phyloP scores from a whole-genome alignment of 75 land plant genomes.

The Pinus albicaulis region DNA sequence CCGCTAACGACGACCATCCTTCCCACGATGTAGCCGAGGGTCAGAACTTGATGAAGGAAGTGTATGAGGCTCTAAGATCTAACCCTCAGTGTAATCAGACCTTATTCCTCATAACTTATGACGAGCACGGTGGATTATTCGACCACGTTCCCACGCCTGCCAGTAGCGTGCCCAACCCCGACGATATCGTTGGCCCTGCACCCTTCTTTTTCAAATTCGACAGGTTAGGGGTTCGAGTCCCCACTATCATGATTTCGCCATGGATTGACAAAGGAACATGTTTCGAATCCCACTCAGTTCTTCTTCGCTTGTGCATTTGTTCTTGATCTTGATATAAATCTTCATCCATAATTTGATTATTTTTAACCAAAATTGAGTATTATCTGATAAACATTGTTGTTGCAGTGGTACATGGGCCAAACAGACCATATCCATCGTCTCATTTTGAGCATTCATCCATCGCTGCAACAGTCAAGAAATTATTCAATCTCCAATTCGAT shows the following conservation, averaged over 20 bases:
- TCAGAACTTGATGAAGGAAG: conserved; percentile 72
- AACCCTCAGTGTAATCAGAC: conserved; percentile 76
- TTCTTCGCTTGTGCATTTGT: neutral
- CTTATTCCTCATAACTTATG: conserved; percentile 64
- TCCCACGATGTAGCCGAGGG: conserved; percentile 75
- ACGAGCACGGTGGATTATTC: conserved; percentile 83
- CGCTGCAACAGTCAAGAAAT: conserved; percentile 89
- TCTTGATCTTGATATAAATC: neutral
- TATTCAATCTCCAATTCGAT: conserved; percentile 67
- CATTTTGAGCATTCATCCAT: conserved; percentile 93
- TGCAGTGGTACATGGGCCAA: conserved; percentile 70
- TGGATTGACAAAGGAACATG: conserved; percentile 66
- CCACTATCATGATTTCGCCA: conserved; percentile 64
- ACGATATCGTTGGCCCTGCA: conserved; percentile 43
- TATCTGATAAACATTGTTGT: neutral
- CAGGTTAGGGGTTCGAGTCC: conserved; percentile 76
- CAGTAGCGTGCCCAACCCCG: conserved; percentile 64
- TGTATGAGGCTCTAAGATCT: conserved; percentile 66
- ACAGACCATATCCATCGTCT: conserved; percentile 64
- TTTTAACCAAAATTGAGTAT: neutral
- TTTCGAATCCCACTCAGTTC: neutral
- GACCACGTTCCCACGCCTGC: conserved; percentile 81
- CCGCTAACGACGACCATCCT: conserved; percentile 81
- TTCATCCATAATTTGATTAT: neutral
- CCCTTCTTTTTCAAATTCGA: conserved; percentile 59